phyloP scores from a whole-genome alignment of 768 basidiomycete species.

The Strobilomyces dryophilus region DNA sequence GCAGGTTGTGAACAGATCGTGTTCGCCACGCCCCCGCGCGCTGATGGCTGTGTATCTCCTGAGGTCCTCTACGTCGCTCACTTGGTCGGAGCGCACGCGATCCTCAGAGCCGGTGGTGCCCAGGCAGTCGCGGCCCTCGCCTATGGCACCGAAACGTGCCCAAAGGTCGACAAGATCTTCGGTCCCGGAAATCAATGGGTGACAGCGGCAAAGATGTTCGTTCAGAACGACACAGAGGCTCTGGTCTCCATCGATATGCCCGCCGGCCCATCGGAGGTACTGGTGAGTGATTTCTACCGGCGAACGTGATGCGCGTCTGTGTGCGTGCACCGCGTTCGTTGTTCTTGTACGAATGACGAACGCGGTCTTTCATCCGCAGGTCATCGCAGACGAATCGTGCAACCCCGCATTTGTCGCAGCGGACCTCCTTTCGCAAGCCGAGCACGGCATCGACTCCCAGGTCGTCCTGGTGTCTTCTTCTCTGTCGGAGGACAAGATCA shows the following conservation, averaged over 20 bases:
- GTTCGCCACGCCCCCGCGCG: conserved; percentile 91
- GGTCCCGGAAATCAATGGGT: conserved; percentile 99
- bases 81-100: conserved; percentile 83
- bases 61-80: conserved; percentile 97
- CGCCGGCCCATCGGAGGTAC: conserved; percentile 94
- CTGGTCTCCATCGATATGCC: conserved; percentile 99
- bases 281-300: conserved; percentile 46
- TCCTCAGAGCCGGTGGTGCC: conserved; percentile 93
- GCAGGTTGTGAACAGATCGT: conserved; percentile 92
- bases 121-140: conserved; percentile 96
- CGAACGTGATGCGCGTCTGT: conserved; percentile 59
- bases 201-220: conserved; percentile 98
- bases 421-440: conserved; percentile 95
- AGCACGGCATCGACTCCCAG: conserved; percentile 97
- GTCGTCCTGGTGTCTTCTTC: conserved; percentile 87
- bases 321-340: conserved; percentile 51
- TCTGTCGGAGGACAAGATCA: conserved; percentile 57
- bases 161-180: conserved; percentile 99
- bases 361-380: conserved; percentile 44
- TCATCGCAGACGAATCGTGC: conserved; percentile 87
- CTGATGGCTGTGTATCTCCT: conserved; percentile 90
- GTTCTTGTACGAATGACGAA: conserved; percentile 35
- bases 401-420: conserved; percentile 92
- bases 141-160: conserved; percentile 91
- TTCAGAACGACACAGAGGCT: conserved; percentile 97